phyloP scores from a whole-genome alignment of 495 filamentous ascomycete genomes.

The Penicillium antarcticum region DNA sequence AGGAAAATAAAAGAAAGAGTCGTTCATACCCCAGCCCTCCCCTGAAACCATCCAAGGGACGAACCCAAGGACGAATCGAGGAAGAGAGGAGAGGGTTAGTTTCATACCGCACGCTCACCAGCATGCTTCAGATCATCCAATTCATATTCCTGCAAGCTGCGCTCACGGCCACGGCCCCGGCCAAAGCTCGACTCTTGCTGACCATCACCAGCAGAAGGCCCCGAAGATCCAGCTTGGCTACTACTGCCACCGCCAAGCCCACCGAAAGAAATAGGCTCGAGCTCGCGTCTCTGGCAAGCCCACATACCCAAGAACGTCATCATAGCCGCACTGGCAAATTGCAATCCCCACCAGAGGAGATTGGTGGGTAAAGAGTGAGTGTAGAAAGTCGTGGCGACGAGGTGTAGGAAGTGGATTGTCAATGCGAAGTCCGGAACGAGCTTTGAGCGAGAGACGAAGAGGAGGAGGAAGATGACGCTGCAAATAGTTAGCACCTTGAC shows the following conservation, averaged over 20 bases:
- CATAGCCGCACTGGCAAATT: conserved; percentile 61
- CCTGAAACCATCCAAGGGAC: neutral
- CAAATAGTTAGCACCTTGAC: too few species aligned
- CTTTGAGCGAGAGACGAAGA: conserved; percentile 82
- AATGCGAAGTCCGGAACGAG: conserved; percentile 91
- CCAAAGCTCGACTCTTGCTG: conserved; percentile 29
- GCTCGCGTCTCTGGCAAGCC: conserved; percentile 85
- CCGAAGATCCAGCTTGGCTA: conserved; percentile 18
- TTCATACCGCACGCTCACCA: conserved; percentile 37
- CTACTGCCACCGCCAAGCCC: conserved; percentile 41
- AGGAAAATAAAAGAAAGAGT: neutral
- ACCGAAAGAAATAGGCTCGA: conserved; percentile 86
- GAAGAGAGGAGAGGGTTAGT: neutral
- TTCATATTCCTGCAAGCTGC: conserved; percentile 65
- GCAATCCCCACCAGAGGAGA: conserved; percentile 84
- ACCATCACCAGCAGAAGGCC: conserved; percentile 19
- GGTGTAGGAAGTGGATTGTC: conserved; percentile 82
- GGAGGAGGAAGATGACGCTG: conserved; percentile 67
- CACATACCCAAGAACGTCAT: conserved; percentile 79
- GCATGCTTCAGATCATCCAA: conserved; percentile 66
- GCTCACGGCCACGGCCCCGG: conserved; percentile 34
- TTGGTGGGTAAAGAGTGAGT: conserved; percentile 69
- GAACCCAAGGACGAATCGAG: neutral
- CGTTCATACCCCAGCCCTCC: conserved; percentile 1
- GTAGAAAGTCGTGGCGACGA: conserved; percentile 74